Base-by-base conservation (phyloP, 768 basidiomycete genomes). In the Chalciporus piperatus region DNA sequence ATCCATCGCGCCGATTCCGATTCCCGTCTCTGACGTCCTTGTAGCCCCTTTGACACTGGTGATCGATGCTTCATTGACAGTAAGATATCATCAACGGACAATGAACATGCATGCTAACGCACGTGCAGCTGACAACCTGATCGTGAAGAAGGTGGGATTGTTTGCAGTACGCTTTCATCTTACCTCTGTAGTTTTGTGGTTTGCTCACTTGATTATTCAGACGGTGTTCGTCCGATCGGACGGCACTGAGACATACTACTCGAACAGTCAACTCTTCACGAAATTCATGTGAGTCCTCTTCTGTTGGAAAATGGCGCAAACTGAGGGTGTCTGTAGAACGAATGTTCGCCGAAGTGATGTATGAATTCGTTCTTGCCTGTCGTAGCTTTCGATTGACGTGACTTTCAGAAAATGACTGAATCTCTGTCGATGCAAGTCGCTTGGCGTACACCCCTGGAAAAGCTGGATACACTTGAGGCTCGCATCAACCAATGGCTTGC, bases 171-270 rank as follows among this genome's bases (percentile, higher is more conserved):
- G 76, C 61, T 37, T 37, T 37, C 13, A 35, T n/a, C 22, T 28
- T 6, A 12, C 12, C 13, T 22, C 7, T 11, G 4, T 33, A 14
- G 22, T 33, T 52, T 35, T 17, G 20, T 14, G 38, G 35, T 14
- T 37, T 41, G 20, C 49, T 57, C 40, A 53, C 20, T 6, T 11
- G 13, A 27, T 33, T 22, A 13, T 32, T 19, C 47, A 84, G 75
- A 91, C 89, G 4, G 76, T 84, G 16, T 92, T 92, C 59, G 67
- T 79, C 30, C 83, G 89, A 28, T 62, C 75, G 14, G 89, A 91
- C 60, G 88, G 88, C 17, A 86, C 86, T 2, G 84, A 89, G 62
- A 84, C 85, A 3, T 90, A 89, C 60, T 90, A 89, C 63, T 89
- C 83, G 71, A 89, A 89, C 71, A 87, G 85, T 56, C 84, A 84